Conservation (phyloP, 179 eudicot genomes). For the Silene noctiflora region DNA sequence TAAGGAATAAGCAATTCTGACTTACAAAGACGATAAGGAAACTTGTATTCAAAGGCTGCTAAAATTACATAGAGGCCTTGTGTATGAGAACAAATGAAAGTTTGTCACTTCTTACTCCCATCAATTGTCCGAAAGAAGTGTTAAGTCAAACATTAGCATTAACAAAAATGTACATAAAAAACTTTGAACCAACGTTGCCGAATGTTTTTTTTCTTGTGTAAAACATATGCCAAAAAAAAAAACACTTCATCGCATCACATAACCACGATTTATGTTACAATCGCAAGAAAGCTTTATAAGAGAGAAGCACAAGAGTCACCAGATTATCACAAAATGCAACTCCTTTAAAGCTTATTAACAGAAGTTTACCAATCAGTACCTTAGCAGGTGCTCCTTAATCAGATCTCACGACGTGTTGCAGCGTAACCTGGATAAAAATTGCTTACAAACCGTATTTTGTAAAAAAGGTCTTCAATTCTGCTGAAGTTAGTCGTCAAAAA, state of each 20-base stretch:
- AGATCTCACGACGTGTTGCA: constrained; percentile 9
- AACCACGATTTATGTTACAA: constrained; percentile 4
- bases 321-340: constrained; percentile 12
- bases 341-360: neutral
- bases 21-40: neutral
- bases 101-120: neutral
- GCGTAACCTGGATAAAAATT: constrained; percentile 10
- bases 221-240: neutral
- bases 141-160: neutral
- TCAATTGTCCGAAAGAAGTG: neutral
- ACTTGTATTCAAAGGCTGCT: neutral
- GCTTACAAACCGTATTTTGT: constrained; percentile 6
- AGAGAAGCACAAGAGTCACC: neutral
- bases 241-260: neutral
- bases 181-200: too few species aligned
- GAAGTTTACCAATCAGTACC: neutral
- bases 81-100: neutral
- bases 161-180: neutral
- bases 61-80: neutral
- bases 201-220: neutral
- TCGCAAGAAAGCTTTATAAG: constrained; percentile 2
- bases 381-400: constrained; percentile 20
- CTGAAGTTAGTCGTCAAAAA: constrained; percentile 11
- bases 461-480: neutral
- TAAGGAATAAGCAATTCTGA: neutral